These are phyloP conservation scores for Elaeis guineensis DNA, from an alignment of 176 grass and related monocot genomes.

Conservation along the genomic window DNA sequence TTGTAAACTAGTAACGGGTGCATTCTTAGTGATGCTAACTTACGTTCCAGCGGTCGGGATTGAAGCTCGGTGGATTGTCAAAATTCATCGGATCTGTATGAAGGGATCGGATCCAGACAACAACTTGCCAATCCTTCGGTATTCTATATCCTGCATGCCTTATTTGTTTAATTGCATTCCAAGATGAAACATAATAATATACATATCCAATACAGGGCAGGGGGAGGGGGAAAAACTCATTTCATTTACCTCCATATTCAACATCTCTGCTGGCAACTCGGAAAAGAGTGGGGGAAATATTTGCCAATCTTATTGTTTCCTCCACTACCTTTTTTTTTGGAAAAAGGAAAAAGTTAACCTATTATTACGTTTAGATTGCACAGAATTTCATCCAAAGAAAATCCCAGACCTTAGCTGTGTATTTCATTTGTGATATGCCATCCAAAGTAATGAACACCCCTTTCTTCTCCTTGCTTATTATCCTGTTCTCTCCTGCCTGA, in stretches of 20 bases:
- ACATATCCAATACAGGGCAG: too few relatives aligned
- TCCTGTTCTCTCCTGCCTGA: slow-evolving; percentile 12
- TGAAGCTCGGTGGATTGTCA: slow-evolving; percentile 30
- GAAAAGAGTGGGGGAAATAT: background rate
- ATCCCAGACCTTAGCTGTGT: slow-evolving; percentile 20
- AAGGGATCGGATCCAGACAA: slow-evolving; percentile 32
- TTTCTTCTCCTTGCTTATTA: slow-evolving; percentile 9
- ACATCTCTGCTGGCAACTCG: slow-evolving; percentile 17
- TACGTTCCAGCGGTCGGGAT: slow-evolving; percentile 31
- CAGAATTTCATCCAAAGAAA: too few relatives aligned
- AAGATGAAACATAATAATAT: too few relatives aligned
- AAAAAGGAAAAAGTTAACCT: too few relatives aligned
- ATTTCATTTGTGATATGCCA: slow-evolving; percentile 19
- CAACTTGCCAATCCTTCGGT: slow-evolving; percentile 26
- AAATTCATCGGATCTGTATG: slow-evolving; percentile 28
- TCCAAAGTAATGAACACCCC: slow-evolving; percentile 24
- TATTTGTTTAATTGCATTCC: too few relatives aligned
- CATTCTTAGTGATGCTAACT: background rate
- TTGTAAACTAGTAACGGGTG: too few relatives aligned
- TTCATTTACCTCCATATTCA: slow-evolving; percentile 14
- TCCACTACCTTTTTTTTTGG: slow-evolving; percentile 11
- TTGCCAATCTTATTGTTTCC: slow-evolving; percentile 22
- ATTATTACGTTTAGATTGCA: too few relatives aligned
- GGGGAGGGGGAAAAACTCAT: too few relatives aligned
- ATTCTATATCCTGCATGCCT: slow-evolving; percentile 25